Evolutionary conservation across 192 early-diverging fungal genomes (phyloP), one percentile per base, ranked within the genome.

Genomic region (Coemansia reversa): DNA sequence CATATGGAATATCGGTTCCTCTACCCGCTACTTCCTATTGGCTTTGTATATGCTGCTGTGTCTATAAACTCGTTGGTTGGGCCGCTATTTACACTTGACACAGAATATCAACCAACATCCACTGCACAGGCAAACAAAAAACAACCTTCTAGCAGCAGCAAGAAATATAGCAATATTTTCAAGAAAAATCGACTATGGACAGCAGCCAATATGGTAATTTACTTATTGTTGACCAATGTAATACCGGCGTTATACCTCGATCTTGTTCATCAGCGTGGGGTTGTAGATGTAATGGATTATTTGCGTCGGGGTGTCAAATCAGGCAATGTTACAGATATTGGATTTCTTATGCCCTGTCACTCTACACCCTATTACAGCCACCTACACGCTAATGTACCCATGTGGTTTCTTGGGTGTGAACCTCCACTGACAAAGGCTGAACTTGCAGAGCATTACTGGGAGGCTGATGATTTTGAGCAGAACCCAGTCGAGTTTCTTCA

Each of bases 1-100:
- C 97, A 98, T 62, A 98, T 97, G 83, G 97, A 98, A 74, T 95
- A 93, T 70, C 87, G 97, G 6, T 98, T 98, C 70, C 71, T 98
- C n/a, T 90, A 88, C 51, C 93, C 93, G 4, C 74, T 96, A 12
- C 71, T 98, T 29, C 90, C 97, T 45, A 71, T 90, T 22, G 79
- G 79, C 7, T 76, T 74, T 54, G 30, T 60, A 12, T 82, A 82
- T 39, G 66, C 70, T 5, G 83, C 65, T 29, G 81, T 62, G 51
- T 91, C 54, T 57, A 85, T 76, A 55, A 75, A 35, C 51, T 78
- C 72, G 12, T 80, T 67, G 59, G 78, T 20, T 65, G 61, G 51
- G 14, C 30, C 52, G n/a, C 52, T 60, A 60, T 33, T 12, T 18
- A 35, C 7, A 33, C 12, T 24, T 7, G 32, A 30, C 22, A 20